These are phyloP conservation scores for Tephrocybe sp. DNA, from an alignment of 768 basidiomycete genomes.

Conservation along the genomic window DNA sequence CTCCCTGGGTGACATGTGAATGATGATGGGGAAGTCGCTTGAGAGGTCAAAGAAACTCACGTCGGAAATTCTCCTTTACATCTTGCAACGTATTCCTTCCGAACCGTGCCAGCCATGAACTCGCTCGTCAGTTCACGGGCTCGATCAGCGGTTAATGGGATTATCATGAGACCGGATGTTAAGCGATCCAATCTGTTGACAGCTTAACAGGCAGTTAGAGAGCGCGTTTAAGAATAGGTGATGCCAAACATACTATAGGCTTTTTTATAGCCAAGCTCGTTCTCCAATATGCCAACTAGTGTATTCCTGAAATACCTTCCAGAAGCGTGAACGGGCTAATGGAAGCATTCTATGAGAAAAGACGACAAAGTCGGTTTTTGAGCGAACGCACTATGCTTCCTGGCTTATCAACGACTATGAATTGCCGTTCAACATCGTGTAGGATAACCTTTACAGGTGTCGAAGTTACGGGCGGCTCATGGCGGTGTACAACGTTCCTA, in stretches of 20 bases:
- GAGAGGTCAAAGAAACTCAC: slow-evolving; percentile 42
- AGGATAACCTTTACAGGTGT: slow-evolving; percentile 77
- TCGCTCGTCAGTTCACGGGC: slow-evolving; percentile 74
- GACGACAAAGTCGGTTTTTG: slow-evolving; percentile 4
- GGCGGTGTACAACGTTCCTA: slow-evolving; percentile 92
- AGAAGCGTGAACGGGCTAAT: slow-evolving; percentile 86
- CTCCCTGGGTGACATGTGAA: slow-evolving; percentile 41
- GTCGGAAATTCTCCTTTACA: slow-evolving; percentile 82
- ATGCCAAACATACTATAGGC: slow-evolving; percentile 67
- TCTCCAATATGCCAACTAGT: slow-evolving; percentile 79
- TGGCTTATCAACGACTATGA: slow-evolving; percentile 94
- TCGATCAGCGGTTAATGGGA: slow-evolving; percentile 69
- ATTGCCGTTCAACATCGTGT: slow-evolving; percentile 74
- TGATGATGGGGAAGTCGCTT: neutral
- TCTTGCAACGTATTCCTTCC: slow-evolving; percentile 91
- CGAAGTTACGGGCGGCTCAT: slow-evolving; percentile 92
- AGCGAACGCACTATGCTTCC: slow-evolving; percentile 82
- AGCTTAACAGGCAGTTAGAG: slow-evolving; percentile 49
- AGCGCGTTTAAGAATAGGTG: neutral
- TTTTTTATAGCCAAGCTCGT: slow-evolving; percentile 79
- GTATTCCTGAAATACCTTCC: slow-evolving; percentile 90
- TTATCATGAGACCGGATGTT: slow-evolving; percentile 93
- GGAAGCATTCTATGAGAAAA: slow-evolving; percentile 9
- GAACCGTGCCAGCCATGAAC: slow-evolving; percentile 77
- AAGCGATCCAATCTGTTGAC: slow-evolving; percentile 92